phyloP scores from a whole-genome alignment of 306 rosid species.

The Echinosophora koreensis region DNA sequence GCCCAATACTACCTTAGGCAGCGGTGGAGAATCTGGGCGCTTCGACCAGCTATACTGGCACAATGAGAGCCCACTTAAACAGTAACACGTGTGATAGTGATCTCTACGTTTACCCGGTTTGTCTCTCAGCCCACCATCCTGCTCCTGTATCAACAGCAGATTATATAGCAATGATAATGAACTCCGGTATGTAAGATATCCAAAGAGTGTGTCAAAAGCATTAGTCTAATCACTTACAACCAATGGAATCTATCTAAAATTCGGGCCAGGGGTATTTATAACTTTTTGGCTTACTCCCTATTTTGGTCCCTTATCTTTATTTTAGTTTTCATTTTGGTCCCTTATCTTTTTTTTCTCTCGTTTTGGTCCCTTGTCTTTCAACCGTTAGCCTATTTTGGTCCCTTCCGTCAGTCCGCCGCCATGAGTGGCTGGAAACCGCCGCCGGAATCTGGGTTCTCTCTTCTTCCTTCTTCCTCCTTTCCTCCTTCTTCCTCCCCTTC shows the following conservation, averaged over 20 bases:
- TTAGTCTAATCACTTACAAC: not conserved
- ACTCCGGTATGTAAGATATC: constrained; percentile 12
- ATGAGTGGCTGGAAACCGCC: too few relatives aligned
- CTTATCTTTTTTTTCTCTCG: too few relatives aligned
- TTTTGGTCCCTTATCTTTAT: too few relatives aligned
- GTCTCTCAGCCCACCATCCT: constrained; percentile 84
- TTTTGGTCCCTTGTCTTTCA: too few relatives aligned
- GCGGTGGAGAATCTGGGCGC: constrained; percentile 66
- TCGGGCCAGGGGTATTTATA: not conserved
- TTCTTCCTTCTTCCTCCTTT: too few relatives aligned
- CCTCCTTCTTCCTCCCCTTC: too few relatives aligned
- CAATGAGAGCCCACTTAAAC: constrained; percentile 87
- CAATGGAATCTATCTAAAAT: not conserved
- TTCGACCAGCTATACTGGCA: constrained; percentile 78
- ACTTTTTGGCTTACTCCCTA: too few relatives aligned
- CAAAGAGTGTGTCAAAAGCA: not conserved
- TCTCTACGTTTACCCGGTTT: constrained; percentile 84
- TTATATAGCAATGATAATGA: constrained; percentile 9
- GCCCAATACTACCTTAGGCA: constrained; percentile 63
- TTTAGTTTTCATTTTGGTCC: too few relatives aligned
- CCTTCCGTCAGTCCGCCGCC: too few relatives aligned
- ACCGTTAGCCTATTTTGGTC: too few relatives aligned
- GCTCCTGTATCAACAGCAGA: constrained; percentile 62
- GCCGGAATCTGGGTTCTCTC: too few relatives aligned
- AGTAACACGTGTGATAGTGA: constrained; percentile 91